phyloP scores from a whole-genome alignment of 345 rosid genomes.

The Ricinus communis region DNA sequence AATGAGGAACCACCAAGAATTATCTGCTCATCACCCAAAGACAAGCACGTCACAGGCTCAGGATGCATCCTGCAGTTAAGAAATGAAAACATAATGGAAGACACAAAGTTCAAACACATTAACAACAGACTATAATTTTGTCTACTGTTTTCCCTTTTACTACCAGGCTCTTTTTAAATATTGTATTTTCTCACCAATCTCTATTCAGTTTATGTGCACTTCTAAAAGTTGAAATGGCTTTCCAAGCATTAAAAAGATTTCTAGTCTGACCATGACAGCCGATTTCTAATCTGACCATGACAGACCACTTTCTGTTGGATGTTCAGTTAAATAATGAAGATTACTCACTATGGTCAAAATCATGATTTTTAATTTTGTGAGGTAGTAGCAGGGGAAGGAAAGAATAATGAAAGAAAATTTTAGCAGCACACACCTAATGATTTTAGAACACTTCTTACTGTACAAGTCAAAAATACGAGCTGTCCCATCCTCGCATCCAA shows the following conservation, averaged over 20 bases:
- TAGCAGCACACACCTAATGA: slow-evolving; percentile 50
- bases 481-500: slow-evolving; percentile 95
- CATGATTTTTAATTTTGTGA: neutral
- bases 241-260: neutral
- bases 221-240: neutral
- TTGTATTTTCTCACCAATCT: neutral
- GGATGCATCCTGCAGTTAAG: slow-evolving; percentile 61
- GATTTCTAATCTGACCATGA: neutral
- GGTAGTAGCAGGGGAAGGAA: neutral
- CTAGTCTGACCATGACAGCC: neutral
- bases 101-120: neutral
- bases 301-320: neutral
- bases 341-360: neutral
- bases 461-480: slow-evolving; percentile 92
- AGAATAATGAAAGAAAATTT: neutral
- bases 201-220: neutral
- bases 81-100: neutral
- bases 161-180: neutral
- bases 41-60: slow-evolving; percentile 70
- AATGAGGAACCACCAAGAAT: slow-evolving; percentile 68
- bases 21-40: slow-evolving; percentile 64
- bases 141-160: neutral
- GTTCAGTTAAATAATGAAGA: neutral
- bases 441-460: slow-evolving; percentile 73
- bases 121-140: neutral